phyloP scores from a whole-genome alignment of 1,284 basidiomycete species.

The Ustilago xerochloae region DNA sequence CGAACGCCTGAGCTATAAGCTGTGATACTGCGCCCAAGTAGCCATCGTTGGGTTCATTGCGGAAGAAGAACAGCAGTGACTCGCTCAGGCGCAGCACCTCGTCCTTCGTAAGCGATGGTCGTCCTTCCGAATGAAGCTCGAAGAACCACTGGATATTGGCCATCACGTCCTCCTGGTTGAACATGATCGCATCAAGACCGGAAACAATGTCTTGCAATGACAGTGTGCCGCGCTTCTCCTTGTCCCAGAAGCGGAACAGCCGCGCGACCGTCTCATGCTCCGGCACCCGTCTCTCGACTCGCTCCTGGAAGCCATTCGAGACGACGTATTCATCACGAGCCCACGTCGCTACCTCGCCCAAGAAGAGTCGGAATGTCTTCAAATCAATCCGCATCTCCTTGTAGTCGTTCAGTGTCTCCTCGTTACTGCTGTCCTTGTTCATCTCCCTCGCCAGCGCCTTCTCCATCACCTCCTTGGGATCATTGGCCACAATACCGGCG shows the following conservation, averaged over 20 bases:
- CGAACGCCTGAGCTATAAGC: slow-evolving; percentile 61
- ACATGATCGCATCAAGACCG: slow-evolving; percentile 90
- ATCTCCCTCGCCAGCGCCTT: slow-evolving; percentile 39
- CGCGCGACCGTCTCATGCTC: slow-evolving; percentile 60
- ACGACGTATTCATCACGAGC: slow-evolving; percentile 94
- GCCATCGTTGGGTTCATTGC: slow-evolving; percentile 94
- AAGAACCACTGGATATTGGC: slow-evolving; percentile 99
- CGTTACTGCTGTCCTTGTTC: slow-evolving; percentile 16
- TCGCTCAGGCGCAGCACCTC: slow-evolving; percentile 92
- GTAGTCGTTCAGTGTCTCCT: slow-evolving; percentile 67
- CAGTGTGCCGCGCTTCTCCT: slow-evolving; percentile 58
- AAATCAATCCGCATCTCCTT: slow-evolving; percentile 84
- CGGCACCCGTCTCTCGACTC: slow-evolving; percentile 64
- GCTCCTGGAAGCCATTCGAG: slow-evolving; percentile 66
- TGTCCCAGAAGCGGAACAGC: slow-evolving; percentile 64
- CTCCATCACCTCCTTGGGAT: slow-evolving; percentile 49
- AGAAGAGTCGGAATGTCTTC: slow-evolving; percentile 86
- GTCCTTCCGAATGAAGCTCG: slow-evolving; percentile 86
- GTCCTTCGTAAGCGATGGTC: slow-evolving; percentile 92
- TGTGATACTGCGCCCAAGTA: slow-evolving; percentile 76
- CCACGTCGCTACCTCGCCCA: slow-evolving; percentile 95
- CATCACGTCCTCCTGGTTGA: slow-evolving; percentile 81
- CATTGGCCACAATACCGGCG: slow-evolving; percentile 48
- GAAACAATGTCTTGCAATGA: slow-evolving; percentile 79
- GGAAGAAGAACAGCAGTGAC: slow-evolving; percentile 86